These are phyloP conservation scores for Atkinsonella texensis DNA, from an alignment of 2,329 filamentous ascomycete genomes.

Conservation along the genomic window DNA sequence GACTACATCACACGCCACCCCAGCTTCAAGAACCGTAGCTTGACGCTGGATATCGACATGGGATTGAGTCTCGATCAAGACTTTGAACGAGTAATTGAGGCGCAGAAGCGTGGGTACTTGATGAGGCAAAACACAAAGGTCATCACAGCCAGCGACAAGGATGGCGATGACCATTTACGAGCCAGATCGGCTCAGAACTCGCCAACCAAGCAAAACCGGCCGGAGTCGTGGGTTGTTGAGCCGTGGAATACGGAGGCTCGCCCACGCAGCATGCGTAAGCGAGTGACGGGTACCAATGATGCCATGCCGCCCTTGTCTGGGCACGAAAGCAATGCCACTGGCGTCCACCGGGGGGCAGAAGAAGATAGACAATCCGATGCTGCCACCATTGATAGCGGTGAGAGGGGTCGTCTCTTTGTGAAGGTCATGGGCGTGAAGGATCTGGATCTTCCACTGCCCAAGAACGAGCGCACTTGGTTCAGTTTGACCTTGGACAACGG, in stretches of 20 bases:
- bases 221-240: slow-evolving; percentile 91
- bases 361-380: slow-evolving; percentile 48
- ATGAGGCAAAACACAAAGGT: slow-evolving; percentile 99
- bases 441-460: slow-evolving; percentile 79
- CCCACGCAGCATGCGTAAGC: slow-evolving; percentile 50
- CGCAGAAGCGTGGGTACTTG: slow-evolving; percentile 96
- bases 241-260: slow-evolving; percentile 83
- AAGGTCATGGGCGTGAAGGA: slow-evolving; percentile 99
- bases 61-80: slow-evolving; percentile 82
- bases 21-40: slow-evolving; percentile 70
- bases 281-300: slow-evolving; percentile 31
- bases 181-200: slow-evolving; percentile 55
- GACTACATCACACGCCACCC: slow-evolving; percentile 49
- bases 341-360: slow-evolving; percentile 56
- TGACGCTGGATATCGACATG: slow-evolving; percentile 71
- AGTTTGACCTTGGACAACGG: slow-evolving; percentile 96
- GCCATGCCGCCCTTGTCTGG: slow-evolving; percentile 75
- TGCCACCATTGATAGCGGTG: slow-evolving; percentile 62
- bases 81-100: slow-evolving; percentile 89
- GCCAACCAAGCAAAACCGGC: slow-evolving; percentile 62
- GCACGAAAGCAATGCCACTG: slow-evolving; percentile 66
- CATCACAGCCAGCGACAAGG: slow-evolving; percentile 78
- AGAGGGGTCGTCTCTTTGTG: slow-evolving; percentile 85
- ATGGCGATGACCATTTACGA: slow-evolving; percentile 41
- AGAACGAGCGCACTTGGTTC: slow-evolving; percentile 86